Base-by-base conservation (phyloP, 176 grass and related monocot genomes). In the Zea luxurians region DNA sequence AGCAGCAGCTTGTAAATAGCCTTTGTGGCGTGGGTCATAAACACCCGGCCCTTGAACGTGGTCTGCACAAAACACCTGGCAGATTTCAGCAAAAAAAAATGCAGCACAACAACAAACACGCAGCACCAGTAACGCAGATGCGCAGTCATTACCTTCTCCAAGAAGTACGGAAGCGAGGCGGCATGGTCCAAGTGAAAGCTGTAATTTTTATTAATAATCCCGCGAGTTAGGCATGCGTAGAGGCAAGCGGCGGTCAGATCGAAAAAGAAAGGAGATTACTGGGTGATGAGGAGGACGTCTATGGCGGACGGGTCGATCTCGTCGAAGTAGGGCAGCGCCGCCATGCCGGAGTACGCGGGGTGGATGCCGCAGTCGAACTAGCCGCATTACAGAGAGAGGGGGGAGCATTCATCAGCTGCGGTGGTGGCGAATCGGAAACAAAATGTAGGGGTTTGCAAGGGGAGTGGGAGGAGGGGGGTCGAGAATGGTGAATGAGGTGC, bases 151-250 rank as follows among this genome's bases (percentile, higher is more conserved):
- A 92, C 94, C 94, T 97, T 97, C 80, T 97, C 91, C 69, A 97
- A 65, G 65, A 97, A 97, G 80, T 97, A 97, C 0, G 94, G 94
- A 37, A 97, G 70, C 17, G 94, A 97, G 18, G 94, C 94, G 58
- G 94, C 94, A 79, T 97, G 94, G 84, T 97, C 94, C 86, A 97
- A 73, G 80, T 97, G 94, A 89, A 97, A 97, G 82, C 94, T 97
- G 85, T 57, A 74, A 45, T 41, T 78, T 12, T 65, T 7, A 70
- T 65, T 7, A 70, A 54, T 4, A 70, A 57, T 17, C 4, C 47
- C 3, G 2, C 13, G 84, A 70, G 37, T 68, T 61, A 70, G 46
- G 45, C 21, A 58, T 15, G 37, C 13, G 10, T 7, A 46, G n/a
- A 7, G 42, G 61, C 27, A 63, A 8, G 58, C 2, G 9, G 5